These are phyloP conservation scores for Pythium guiyangense DNA, from an alignment of 352 stramenopile genomes.

Conservation along the genomic window DNA sequence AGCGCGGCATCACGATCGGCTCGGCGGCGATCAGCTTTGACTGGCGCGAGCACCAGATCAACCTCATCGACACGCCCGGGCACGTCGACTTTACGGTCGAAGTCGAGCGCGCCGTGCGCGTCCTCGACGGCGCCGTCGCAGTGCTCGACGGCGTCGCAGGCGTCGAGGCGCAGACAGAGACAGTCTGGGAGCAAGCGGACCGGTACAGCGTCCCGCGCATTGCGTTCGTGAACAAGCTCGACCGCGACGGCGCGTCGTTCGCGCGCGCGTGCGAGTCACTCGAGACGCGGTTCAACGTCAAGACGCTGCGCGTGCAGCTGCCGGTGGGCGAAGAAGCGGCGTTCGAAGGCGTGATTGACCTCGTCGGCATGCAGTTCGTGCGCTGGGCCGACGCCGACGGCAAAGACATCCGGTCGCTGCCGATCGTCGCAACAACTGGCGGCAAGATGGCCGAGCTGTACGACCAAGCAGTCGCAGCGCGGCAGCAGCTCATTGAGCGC, in stretches of 20 bases:
- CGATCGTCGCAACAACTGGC: conserved; percentile 30
- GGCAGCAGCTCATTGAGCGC: conserved; percentile 58
- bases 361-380: conserved; percentile 67
- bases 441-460: conserved; percentile 57
- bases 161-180: conserved; percentile 91
- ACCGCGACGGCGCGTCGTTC: conserved; percentile 94
- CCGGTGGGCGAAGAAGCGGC: conserved; percentile 55
- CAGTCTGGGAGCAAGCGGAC: conserved; percentile 79
- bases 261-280: conserved; percentile 80
- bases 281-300: conserved; percentile 51
- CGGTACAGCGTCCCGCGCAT: conserved; percentile 86
- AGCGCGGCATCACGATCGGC: conserved; percentile 98
- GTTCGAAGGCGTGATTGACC: conserved; percentile 63
- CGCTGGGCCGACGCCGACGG: conserved; percentile 62
- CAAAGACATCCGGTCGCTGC: conserved; percentile 42
- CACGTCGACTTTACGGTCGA: conserved; percentile 99
- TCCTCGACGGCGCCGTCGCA: conserved; percentile 96
- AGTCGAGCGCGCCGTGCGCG: conserved; percentile 95
- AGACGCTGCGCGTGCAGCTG: conserved; percentile 60
- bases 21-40: conserved; percentile 94
- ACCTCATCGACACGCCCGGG: conserved; percentile 98
- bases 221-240: conserved; percentile 97
- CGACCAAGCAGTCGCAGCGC: conserved; percentile 26
- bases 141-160: conserved; percentile 97
- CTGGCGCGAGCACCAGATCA: conserved; percentile 94